phyloP scores from a whole-genome alignment of 192 early-diverging fungal genomes.

The Helicostylum pulchrum region DNA sequence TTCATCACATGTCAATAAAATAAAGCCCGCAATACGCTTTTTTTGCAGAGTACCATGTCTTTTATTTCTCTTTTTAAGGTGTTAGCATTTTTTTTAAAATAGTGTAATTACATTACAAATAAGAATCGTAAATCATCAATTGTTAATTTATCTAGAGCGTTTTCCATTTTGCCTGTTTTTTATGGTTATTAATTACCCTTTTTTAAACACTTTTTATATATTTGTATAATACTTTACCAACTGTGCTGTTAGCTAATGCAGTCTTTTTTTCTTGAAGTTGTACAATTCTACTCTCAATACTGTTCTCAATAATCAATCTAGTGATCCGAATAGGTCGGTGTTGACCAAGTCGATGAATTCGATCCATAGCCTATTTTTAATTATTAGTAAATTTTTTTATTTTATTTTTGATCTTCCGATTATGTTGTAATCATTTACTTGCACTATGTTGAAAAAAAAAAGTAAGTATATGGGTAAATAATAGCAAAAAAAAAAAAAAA shows the following conservation, averaged over 20 bases:
- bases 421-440: neutral
- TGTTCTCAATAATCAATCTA: slow-evolving; percentile 88
- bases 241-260: slow-evolving; percentile 81
- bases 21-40: too few species aligned
- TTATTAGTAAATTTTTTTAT: slow-evolving; percentile 10
- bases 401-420: neutral
- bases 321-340: slow-evolving; percentile 87
- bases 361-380: slow-evolving; percentile 81
- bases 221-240: slow-evolving; percentile 51
- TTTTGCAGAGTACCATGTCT: too few species aligned
- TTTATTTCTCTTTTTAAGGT: too few species aligned
- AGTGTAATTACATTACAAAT: slow-evolving; percentile 62
- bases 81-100: too few species aligned
- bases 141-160: slow-evolving; percentile 66
- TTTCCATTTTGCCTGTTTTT: slow-evolving; percentile 46
- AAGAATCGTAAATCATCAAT: slow-evolving; percentile 83
- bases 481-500: too few species aligned
- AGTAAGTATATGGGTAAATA: neutral
- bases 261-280: slow-evolving; percentile 94
- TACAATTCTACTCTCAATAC: slow-evolving; percentile 87
- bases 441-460: slow-evolving; percentile 5
- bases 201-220: too few species aligned
- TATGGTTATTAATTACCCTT: neutral
- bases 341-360: slow-evolving; percentile 92
- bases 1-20: too few species aligned